Evolutionary conservation across 768 basidiomycete genomes (phyloP).

Genomic region (Porphyrellus cyaneotinctus): DNA sequence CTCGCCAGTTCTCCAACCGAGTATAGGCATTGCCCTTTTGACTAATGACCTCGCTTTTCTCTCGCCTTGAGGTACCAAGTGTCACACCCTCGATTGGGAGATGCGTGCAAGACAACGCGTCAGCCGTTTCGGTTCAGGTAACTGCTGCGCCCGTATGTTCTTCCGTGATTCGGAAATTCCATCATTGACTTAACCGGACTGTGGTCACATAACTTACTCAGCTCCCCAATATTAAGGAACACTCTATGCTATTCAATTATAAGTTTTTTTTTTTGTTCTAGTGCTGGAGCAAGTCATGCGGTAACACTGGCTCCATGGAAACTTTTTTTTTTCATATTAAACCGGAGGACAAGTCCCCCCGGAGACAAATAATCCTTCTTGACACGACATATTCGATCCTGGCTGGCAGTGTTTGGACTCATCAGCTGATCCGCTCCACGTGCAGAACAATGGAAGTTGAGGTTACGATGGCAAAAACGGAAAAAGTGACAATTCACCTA

Average conservation of each 20-base stretch:
- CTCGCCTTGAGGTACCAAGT: slow-evolving; percentile 21
- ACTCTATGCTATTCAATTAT: slow-evolving; percentile 16
- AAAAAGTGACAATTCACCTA: slow-evolving; percentile 15
- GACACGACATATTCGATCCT: slow-evolving; percentile 18
- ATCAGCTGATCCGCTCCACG: slow-evolving; percentile 27
- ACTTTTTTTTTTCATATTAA: slow-evolving; percentile 28
- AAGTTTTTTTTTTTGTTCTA: slow-evolving; percentile 26
- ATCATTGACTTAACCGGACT: slow-evolving; percentile 22
- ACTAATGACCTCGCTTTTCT: slow-evolving; percentile 27
- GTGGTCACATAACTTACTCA: slow-evolving; percentile 24
- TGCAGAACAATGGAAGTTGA: slow-evolving; percentile 32
- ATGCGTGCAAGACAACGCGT: slow-evolving; percentile 12
- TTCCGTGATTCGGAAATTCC: slow-evolving; percentile 24
- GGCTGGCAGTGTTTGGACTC: slow-evolving; percentile 14
- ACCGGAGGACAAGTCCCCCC: slow-evolving; percentile 23
- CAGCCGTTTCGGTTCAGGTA: slow-evolving; percentile 18
- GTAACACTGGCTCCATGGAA: slow-evolving; percentile 21
- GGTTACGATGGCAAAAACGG: slow-evolving; percentile 25
- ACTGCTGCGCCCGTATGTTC: slow-evolving; percentile 26
- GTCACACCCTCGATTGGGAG: slow-evolving; percentile 15
- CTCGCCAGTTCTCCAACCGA: slow-evolving; percentile 20
- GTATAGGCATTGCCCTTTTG: slow-evolving; percentile 29
- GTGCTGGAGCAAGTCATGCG: slow-evolving; percentile 21
- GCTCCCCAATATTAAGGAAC: slow-evolving; percentile 31
- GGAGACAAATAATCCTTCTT: slow-evolving; percentile 23